Conservation (phyloP, 192 early-diverging fungal genomes). For the Glomus cerebriforme region DNA sequence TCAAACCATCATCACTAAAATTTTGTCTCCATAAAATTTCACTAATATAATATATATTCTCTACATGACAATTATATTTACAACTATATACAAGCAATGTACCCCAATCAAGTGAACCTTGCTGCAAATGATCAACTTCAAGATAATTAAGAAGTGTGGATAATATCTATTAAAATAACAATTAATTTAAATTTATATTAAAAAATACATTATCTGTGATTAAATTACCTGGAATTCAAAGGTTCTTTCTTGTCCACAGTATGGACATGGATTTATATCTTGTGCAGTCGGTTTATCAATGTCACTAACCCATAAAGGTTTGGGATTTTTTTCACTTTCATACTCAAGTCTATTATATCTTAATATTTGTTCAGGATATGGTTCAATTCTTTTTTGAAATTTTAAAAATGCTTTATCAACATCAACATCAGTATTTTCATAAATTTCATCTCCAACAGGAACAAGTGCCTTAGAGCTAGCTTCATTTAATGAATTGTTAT, state of each 20-base stretch:
- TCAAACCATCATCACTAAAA: conserved; percentile 82
- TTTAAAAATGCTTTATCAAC: conserved; percentile 89
- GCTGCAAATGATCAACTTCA: conserved; percentile 65
- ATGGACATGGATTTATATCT: conserved; percentile 67
- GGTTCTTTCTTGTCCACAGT: conserved; percentile 70
- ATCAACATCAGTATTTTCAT: conserved; percentile 77
- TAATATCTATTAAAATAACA: conserved; percentile 60
- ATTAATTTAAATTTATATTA: background rate
- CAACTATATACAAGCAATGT: conserved; percentile 88
- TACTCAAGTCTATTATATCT: conserved; percentile 71
- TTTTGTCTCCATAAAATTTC: conserved; percentile 78
- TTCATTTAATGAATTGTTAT: background rate
- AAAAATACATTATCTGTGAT: background rate
- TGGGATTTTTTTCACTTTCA: conserved; percentile 49
- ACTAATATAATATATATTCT: conserved; percentile 57
- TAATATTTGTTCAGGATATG: conserved; percentile 85
- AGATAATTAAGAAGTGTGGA: conserved; percentile 86
- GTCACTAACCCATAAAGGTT: conserved; percentile 84
- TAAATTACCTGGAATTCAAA: conserved; percentile 86
- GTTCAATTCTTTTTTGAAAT: conserved; percentile 82
- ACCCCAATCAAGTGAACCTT: conserved; percentile 87
- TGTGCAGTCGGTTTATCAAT: conserved; percentile 54
- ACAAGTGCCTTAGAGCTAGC: conserved; percentile 42
- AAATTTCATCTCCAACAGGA: conserved; percentile 59
- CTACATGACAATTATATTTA: conserved; percentile 70